Base-by-base conservation (phyloP, 2,329 filamentous ascomycete genomes). In the Aspergillus fijiensis region DNA sequence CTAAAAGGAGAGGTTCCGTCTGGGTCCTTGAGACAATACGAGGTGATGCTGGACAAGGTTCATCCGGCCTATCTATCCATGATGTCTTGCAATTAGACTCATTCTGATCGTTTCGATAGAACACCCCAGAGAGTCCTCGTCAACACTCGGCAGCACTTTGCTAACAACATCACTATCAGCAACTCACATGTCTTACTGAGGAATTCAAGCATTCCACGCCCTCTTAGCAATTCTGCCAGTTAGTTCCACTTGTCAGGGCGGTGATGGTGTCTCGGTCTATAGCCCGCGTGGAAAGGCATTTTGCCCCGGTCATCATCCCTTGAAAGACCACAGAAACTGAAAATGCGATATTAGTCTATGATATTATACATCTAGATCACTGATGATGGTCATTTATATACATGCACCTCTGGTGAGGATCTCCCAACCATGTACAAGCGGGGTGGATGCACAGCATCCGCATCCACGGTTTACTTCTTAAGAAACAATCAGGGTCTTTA, bases 401-500 rank as follows among this genome's bases (percentile, higher is more conserved):
- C 47, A 35, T 51, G 56, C 49, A 49, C 57, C 49, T 59, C 49
- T 50, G 27, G 54, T 29, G 55, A 55, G 56, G 49, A 39, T 31
- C 49, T 31, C 31, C 19, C 45, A 47, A 51, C 54, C 60, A 62
- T 62, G 51, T 62, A 62, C 60, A 62, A 62, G 48, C 47, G 23
- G 39, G 23, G 50, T 53, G 49, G 49, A 61, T 61, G 57, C 56
- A 55, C 56, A 52, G 51, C 39, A 58, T 29, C 51, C 57, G 50
- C 35, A 35, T 42, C 42, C 16, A 10, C 29, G 31, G 16, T n/a
- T 27, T 45, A n/a, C 14, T 9, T 42, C 16, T 14, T 16, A 45
- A 35, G 39, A 69, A 53, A 64, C 68, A 65, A 81, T 79, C 50
- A 84, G 66, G 51, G 77, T 79, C 71, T 83, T 83, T 65, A 88